Conservation (phyloP, 1,284 basidiomycete genomes). For the Rhodotorula sp. region DNA sequence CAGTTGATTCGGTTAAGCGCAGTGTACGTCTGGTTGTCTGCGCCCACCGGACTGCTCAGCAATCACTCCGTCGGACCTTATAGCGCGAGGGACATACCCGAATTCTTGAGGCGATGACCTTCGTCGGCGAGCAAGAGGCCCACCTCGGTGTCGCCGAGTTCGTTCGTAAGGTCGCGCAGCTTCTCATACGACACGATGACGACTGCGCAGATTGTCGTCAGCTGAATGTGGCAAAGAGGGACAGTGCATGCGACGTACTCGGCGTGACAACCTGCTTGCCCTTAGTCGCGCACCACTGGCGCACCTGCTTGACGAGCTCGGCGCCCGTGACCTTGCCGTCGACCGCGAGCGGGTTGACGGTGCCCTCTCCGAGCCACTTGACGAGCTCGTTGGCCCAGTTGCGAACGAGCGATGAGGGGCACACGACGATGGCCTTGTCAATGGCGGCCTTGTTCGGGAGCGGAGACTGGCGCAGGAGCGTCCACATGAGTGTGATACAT, state of each 20-base stretch:
- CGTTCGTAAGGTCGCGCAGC: conserved; percentile 73
- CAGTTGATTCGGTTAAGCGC: conserved; percentile 83
- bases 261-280: conserved; percentile 87
- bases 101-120: conserved; percentile 96
- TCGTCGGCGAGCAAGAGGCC: conserved; percentile 94
- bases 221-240: background rate
- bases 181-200: conserved; percentile 99
- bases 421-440: conserved; percentile 97
- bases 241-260: conserved; percentile 57
- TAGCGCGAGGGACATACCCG: conserved; percentile 59
- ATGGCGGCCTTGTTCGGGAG: conserved; percentile 80
- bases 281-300: conserved; percentile 79
- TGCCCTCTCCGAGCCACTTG: conserved; percentile 88
- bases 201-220: conserved; percentile 58
- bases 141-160: conserved; percentile 76
- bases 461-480: conserved; percentile 94
- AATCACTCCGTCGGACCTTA: too few relatives aligned
- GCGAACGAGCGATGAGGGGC: conserved; percentile 92
- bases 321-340: conserved; percentile 87
- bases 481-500: conserved; percentile 96
- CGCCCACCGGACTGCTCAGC: too few relatives aligned
- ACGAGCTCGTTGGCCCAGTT: conserved; percentile 99
- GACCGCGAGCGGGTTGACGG: conserved; percentile 75
- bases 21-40: conserved; percentile 67
- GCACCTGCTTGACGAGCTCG: conserved; percentile 73